Evolutionary conservation across 208 protist genomes (phyloP).

Genomic region (Trypanosoma cruzi): DNA sequence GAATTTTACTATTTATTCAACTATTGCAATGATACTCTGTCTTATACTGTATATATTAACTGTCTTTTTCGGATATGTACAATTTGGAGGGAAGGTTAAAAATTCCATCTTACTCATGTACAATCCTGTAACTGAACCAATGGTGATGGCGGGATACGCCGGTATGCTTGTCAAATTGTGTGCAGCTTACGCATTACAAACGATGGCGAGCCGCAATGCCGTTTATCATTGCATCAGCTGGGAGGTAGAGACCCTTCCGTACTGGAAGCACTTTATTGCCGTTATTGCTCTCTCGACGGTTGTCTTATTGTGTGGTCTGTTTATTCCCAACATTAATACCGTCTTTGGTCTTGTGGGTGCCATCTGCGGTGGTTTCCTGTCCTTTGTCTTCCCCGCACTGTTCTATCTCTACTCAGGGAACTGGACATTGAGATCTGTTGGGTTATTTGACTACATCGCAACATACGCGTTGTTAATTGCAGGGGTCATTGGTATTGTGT

Average conservation of each 20-base stretch:
- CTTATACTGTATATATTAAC: conserved; percentile 29
- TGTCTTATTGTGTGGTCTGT: conserved; percentile 31
- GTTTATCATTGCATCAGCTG: conserved; percentile 55
- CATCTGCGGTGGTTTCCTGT: conserved; percentile 72
- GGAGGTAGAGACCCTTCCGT: conserved; percentile 61
- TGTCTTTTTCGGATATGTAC: conserved; percentile 35
- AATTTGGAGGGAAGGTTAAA: conserved; percentile 30
- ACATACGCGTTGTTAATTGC: conserved; percentile 49
- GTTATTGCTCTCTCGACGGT: conserved; percentile 38
- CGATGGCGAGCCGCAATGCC: conserved; percentile 39
- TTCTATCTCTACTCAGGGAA: conserved; percentile 76
- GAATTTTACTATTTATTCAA: conserved; percentile 48
- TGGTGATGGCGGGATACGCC: conserved; percentile 36
- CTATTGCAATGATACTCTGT: conserved; percentile 45
- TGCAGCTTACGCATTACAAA: conserved; percentile 26
- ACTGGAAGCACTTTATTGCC: conserved; percentile 72
- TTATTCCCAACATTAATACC: conserved; percentile 40
- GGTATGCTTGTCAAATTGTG: conserved; percentile 34
- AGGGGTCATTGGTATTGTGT: conserved; percentile 71
- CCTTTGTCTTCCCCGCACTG: conserved; percentile 73
- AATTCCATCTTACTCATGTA: conserved; percentile 38
- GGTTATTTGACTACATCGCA: conserved; percentile 40
- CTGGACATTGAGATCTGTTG: conserved; percentile 54
- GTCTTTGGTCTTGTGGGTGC: conserved; percentile 65
- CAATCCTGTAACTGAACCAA: conserved; percentile 28